Base-by-base conservation (phyloP, 2,329 filamentous ascomycete species). In the Alternaria tenuissima region DNA sequence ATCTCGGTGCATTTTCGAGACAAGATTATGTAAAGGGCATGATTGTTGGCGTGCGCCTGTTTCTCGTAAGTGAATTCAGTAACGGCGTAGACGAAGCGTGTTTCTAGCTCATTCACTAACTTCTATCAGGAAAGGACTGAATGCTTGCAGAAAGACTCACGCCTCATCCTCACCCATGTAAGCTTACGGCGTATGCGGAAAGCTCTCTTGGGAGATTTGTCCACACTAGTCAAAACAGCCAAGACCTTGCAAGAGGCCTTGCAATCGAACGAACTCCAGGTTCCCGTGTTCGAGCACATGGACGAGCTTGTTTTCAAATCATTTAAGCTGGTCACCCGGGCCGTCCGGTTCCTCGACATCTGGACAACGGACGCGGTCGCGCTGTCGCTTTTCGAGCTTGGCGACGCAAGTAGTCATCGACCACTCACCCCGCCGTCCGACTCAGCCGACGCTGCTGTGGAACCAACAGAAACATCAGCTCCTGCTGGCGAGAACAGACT, bases 1-100 rank as follows among this genome's bases (percentile, higher is more conserved):
- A 93, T 71, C 85, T 89, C 55, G 87, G 91, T 68, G 89, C 94
- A 49, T 96, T 97, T 76, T 88, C 90, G 47, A 94, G 94, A 77
- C 93, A 97, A 76, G 94, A 97, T 75, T 95, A 96, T 76, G 94
- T 97, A 85, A 90, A 93, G 79, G 93, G 92, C 24, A 90, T 97
- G 74, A 96, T 98, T 72, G 94, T 93, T 8, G 95, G 95, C 32
- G 94, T 98, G 57, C 88, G 95, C 48, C 94, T 91, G 80, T 86
- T 99, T 42, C 79, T 99, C 78, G 93, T 96, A 86, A 81, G 92
- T 58, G 7, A 8, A 43, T 48, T 52, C 52, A 46, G 32, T 7
- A 18, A n/a, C 24, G 5, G 14, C 38, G 34, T 24, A 41, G 26
- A 26, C 32, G 8, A 16, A 34, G 8, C 6, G 16, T 39, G 20